phyloP scores from a whole-genome alignment of 352 stramenopile species.

The Saprolegnia diclina region DNA sequence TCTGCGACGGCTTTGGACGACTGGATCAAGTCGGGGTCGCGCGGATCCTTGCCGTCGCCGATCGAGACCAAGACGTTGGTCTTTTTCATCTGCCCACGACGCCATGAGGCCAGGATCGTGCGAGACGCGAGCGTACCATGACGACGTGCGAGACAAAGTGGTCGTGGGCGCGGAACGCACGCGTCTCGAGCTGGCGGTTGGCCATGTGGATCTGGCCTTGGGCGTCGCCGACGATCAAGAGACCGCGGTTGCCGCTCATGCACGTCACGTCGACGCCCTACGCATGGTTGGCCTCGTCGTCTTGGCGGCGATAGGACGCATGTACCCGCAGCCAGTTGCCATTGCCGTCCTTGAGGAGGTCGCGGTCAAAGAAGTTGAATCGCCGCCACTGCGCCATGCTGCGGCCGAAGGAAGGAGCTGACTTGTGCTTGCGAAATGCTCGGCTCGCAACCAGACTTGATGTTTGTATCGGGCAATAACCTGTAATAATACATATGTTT shows the following conservation, averaged over 20 bases:
- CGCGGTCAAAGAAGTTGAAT: conserved; percentile 87
- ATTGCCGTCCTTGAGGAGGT: conserved; percentile 77
- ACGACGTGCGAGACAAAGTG: conserved; percentile 84
- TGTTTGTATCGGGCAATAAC: not conserved
- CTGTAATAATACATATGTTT: not conserved
- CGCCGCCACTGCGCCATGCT: conserved; percentile 82
- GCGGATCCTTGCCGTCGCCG: conserved; percentile 76
- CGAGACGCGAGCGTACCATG: conserved; percentile 45
- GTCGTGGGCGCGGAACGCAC: conserved; percentile 80
- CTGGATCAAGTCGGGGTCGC: conserved; percentile 63
- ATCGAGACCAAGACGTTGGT: conserved; percentile 84
- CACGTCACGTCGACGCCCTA: conserved; percentile 80
- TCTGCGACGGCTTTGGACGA: conserved; percentile 77
- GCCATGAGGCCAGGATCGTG: not conserved
- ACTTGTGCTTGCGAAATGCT: not conserved
- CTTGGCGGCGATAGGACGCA: not conserved
- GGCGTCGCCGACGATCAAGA: conserved; percentile 78
- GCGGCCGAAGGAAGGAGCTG: not conserved
- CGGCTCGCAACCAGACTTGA: not conserved
- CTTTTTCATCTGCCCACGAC: conserved; percentile 65
- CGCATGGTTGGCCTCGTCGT: not conserved
- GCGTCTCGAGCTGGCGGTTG: conserved; percentile 73
- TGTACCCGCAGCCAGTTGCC: conserved; percentile 79
- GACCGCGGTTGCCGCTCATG: conserved; percentile 82
- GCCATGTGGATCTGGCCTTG: conserved; percentile 79